phyloP scores from a whole-genome alignment of 2,329 filamentous ascomycete genomes.

The Monilinia polystroma region DNA sequence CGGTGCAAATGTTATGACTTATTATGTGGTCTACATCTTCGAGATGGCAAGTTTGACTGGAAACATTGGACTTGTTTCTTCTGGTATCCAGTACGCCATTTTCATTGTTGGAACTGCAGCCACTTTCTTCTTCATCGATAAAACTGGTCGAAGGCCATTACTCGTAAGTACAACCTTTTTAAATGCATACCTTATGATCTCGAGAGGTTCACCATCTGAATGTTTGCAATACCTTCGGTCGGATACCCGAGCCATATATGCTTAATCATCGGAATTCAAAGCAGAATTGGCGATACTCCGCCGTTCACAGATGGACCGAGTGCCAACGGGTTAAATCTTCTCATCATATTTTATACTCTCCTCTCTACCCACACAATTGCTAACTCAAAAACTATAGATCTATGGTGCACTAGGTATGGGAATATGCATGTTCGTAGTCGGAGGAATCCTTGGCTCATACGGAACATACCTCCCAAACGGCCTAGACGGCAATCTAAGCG shows the following conservation, averaged over 20 bases:
- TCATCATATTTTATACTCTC: no score
- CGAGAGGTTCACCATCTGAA: no score
- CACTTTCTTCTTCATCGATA: conserved; percentile 35
- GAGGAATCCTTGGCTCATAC: conserved; percentile 45
- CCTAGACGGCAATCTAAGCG: conserved; percentile 49
- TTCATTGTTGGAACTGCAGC: conserved; percentile 33
- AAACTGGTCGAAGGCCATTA: conserved; percentile 25
- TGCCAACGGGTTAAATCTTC: no score
- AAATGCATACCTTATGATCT: no score
- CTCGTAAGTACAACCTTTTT: conserved; percentile 6
- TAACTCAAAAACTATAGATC: conserved; percentile 35
- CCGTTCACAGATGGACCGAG: no score
- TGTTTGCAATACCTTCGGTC: no score
- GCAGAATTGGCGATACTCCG: no score
- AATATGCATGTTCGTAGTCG: conserved; percentile 49
- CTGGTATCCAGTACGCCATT: conserved; percentile 34
- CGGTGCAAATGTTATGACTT: conserved; percentile 39
- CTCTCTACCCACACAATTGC: background rate
- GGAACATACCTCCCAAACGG: conserved; percentile 46
- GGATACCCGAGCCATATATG: no score
- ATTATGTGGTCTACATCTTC: conserved; percentile 44
- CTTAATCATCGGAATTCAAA: no score
- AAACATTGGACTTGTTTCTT: conserved; percentile 40
- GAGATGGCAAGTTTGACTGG: conserved; percentile 42
- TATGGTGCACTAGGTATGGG: conserved; percentile 46